Percentiles rank a stretch among this genome's conserved stretches.
Evolutionary conservation across 1,139 yeast genomes (phyloP).

Genomic region (Kurtzmaniella natalensis): DNA sequence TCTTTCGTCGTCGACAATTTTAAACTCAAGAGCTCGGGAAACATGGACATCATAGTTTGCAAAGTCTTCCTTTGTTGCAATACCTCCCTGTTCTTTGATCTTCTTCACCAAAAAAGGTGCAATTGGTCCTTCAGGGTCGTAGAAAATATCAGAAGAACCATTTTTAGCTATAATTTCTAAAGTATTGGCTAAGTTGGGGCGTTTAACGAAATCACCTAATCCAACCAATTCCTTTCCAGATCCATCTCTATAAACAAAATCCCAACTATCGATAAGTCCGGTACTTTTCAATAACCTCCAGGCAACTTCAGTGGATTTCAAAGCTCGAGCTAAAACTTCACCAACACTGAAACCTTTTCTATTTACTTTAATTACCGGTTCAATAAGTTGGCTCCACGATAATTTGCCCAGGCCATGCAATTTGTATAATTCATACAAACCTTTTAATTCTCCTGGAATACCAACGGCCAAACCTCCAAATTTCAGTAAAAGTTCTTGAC

Average conservation of each 20-base stretch:
- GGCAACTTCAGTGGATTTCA: constrained; percentile 18
- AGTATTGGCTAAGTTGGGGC: constrained; percentile 64
- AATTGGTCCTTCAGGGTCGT: constrained; percentile 78
- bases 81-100: constrained; percentile 52
- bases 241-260: constrained; percentile 41
- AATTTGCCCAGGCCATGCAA: constrained; percentile 68
- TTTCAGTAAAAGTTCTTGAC: constrained; percentile 42
- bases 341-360: constrained; percentile 63
- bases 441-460: constrained; percentile 87
- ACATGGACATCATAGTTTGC: constrained; percentile 52
- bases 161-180: constrained; percentile 62
- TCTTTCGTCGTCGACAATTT: constrained; percentile 15
- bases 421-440: constrained; percentile 57
- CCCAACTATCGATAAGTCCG: constrained; percentile 43
- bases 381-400: constrained; percentile 67
- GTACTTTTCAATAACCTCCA: constrained; percentile 24
- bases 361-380: constrained; percentile 71
- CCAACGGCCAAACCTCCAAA: constrained; percentile 84
- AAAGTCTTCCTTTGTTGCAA: constrained; percentile 61
- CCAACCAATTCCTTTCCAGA: constrained; percentile 25
- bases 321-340: constrained; percentile 38
- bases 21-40: constrained; percentile 49
- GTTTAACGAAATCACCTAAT: constrained; percentile 55
- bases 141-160: constrained; percentile 74
- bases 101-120: constrained; percentile 49